Conservation (phyloP, 805 yeast genomes). For the Kodamaea hsintzibuensis region DNA sequence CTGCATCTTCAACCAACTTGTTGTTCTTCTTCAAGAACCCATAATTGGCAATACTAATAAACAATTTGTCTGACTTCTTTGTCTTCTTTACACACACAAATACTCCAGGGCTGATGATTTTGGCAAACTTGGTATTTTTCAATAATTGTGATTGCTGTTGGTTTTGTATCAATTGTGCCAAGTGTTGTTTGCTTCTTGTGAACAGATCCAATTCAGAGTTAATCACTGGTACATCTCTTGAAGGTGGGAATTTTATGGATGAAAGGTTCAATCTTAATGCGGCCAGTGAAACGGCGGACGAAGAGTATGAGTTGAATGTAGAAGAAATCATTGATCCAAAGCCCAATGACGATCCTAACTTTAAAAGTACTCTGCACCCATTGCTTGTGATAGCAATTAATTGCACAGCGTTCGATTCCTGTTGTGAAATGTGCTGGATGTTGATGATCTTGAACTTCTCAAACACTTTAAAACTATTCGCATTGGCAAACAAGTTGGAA, state of each 20-base stretch:
- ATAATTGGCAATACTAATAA: constrained; percentile 80
- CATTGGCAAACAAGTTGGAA: constrained; percentile 54
- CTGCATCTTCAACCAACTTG: constrained; percentile 78
- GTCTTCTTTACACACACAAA: constrained; percentile 65
- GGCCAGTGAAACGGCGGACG: constrained; percentile 25
- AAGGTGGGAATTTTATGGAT: constrained; percentile 68
- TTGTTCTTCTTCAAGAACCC: constrained; percentile 76
- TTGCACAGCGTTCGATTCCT: constrained; percentile 68
- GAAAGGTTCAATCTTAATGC: constrained; percentile 35
- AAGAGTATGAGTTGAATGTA: constrained; percentile 19
- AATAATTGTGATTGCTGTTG: constrained; percentile 57
- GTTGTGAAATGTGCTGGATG: constrained; percentile 58
- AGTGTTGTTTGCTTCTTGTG: constrained; percentile 41
- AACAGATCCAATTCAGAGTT: constrained; percentile 44
- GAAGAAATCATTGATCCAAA: constrained; percentile 15
- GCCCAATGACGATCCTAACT: constrained; percentile 40
- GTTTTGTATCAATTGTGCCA: constrained; percentile 37
- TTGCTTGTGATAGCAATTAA: constrained; percentile 76
- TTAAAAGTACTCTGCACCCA: constrained; percentile 77
- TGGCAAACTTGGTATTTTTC: constrained; percentile 56
- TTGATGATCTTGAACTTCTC: constrained; percentile 58
- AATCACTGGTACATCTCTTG: constrained; percentile 43
- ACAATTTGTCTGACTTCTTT: constrained; percentile 50
- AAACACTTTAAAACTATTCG: constrained; percentile 52
- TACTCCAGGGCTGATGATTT: constrained; percentile 82